Percentiles rank a stretch among this genome's conserved stretches.
Conservation (phyloP, 371 early-diverging fungal species). For the Mortierella sp. region DNA sequence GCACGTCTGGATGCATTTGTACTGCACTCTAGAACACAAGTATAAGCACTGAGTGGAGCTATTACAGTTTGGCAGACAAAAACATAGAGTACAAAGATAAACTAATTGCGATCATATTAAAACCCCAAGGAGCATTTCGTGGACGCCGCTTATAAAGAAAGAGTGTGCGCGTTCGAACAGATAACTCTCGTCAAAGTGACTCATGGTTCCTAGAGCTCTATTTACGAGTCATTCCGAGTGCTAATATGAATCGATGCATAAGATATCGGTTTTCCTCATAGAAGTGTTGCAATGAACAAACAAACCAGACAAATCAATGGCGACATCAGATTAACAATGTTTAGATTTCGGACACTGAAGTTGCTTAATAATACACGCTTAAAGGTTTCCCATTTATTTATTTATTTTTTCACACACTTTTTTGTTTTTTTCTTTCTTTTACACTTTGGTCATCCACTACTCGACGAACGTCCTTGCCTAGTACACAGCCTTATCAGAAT, state of each 20-base stretch:
- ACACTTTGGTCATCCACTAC: background rate
- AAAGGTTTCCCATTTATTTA: too few species aligned
- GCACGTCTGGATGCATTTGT: conserved; percentile 54
- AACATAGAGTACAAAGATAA: background rate
- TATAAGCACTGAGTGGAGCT: background rate
- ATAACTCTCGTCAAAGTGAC: background rate
- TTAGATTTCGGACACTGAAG: too few species aligned
- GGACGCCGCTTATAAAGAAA: too few species aligned
- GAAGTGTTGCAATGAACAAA: too few species aligned
- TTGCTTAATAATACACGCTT: too few species aligned
- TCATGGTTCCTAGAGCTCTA: background rate
- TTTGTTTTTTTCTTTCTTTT: background rate
- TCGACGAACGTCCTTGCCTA: background rate
- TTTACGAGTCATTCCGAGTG: too few species aligned
- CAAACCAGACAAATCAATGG: too few species aligned
- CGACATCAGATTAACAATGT: too few species aligned
- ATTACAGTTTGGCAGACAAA: background rate
- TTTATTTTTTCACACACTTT: background rate
- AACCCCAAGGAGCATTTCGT: too few species aligned
- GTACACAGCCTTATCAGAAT: too few species aligned
- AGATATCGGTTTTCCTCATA: too few species aligned
- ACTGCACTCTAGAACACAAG: conserved; percentile 45
- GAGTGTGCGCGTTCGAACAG: background rate
- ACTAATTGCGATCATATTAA: background rate
- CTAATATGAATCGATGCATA: too few species aligned